A percentile compares a stretch with the other conserved stretches of the same genome.
phyloP scores from a whole-genome alignment of 371 early-diverging fungal species.

The Encephalitozoon romaleae region DNA sequence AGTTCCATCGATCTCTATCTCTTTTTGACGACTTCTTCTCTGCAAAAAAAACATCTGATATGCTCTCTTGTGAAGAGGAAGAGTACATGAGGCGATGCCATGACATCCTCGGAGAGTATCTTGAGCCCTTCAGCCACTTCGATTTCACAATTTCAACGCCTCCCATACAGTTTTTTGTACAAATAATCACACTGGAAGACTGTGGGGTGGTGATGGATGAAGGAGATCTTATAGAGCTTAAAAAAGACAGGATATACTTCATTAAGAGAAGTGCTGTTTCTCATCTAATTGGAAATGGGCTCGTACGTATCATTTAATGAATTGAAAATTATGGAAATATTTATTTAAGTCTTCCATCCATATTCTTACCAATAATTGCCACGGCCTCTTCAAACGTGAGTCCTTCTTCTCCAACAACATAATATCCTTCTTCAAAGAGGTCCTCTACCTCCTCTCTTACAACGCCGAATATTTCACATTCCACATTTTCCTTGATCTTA shows the following conservation, averaged over 20 bases:
- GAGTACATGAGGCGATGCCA: not conserved
- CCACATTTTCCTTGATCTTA: conserved; percentile 86
- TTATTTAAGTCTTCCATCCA: not conserved
- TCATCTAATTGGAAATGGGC: conserved; percentile 27
- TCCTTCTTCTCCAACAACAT: not conserved
- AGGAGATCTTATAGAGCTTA: conserved; percentile 43
- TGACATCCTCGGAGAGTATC: conserved; percentile 18
- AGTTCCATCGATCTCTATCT: conserved; percentile 15
- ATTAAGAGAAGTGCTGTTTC: conserved; percentile 23
- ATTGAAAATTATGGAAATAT: not conserved
- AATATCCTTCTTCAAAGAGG: conserved; percentile 64
- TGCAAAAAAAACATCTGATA: not conserved
- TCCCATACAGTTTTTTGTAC: conserved; percentile 40
- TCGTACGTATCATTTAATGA: conserved; percentile 32
- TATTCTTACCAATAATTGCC: not conserved
- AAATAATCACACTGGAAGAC: conserved; percentile 39
- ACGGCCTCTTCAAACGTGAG: not conserved
- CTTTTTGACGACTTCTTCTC: conserved; percentile 14
- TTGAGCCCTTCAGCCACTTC: not conserved
- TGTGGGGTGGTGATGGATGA: conserved; percentile 48
- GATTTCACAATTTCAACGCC: not conserved
- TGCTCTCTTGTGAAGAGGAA: conserved; percentile 15
- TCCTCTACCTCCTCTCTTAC: conserved; percentile 77
- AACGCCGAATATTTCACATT: conserved; percentile 93
- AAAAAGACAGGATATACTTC: conserved; percentile 46